phyloP scores from a whole-genome alignment of 371 early-diverging fungal genomes.

The Haplosporangium sp. region DNA sequence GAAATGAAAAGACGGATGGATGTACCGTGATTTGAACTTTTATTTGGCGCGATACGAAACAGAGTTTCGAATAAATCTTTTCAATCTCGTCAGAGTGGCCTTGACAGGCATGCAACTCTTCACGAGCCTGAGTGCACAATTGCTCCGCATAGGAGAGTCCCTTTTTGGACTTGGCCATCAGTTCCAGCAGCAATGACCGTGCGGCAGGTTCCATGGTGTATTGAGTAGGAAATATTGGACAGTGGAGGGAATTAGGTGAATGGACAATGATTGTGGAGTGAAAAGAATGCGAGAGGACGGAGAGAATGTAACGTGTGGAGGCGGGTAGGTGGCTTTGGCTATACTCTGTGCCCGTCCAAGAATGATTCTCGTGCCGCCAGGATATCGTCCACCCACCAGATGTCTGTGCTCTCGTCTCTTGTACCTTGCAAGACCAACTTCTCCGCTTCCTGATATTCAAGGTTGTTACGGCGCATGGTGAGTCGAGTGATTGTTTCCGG shows the following conservation, averaged over 20 bases:
- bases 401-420: constrained; percentile 20
- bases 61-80: constrained; percentile 50
- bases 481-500: constrained; percentile 40
- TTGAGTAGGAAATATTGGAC: too few species aligned
- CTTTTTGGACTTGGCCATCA: constrained; percentile 51
- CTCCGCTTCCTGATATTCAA: constrained; percentile 32
- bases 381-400: constrained; percentile 46
- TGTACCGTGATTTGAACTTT: constrained; percentile 41
- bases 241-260: background rate
- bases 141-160: constrained; percentile 50
- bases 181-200: constrained; percentile 39
- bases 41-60: constrained; percentile 51
- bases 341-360: constrained; percentile 20
- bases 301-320: constrained; percentile 1
- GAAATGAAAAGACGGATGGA: too few species aligned
- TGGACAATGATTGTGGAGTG: background rate
- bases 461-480: constrained; percentile 23
- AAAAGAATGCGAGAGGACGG: background rate
- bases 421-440: constrained; percentile 8
- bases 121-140: constrained; percentile 45
- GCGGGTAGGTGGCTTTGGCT: background rate
- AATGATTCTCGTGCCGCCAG: constrained; percentile 46
- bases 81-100: constrained; percentile 48
- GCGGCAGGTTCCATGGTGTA: constrained; percentile 40
- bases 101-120: constrained; percentile 46